phyloP scores from a whole-genome alignment of 2,329 filamentous ascomycete species.

The Epichloe elymi region DNA sequence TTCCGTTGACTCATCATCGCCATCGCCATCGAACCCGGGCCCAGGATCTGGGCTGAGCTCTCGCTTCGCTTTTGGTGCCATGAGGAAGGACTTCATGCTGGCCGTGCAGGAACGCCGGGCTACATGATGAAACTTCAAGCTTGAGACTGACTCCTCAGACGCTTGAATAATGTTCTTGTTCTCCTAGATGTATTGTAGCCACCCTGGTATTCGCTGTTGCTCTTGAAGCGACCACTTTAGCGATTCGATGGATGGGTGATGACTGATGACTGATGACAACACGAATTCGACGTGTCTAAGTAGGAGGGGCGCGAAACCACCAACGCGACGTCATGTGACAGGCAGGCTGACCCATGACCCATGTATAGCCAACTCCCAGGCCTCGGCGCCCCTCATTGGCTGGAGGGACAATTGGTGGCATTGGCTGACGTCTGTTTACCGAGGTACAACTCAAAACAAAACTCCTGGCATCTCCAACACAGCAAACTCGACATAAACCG shows the following conservation, averaged over 20 bases:
- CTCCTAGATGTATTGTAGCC: neutral
- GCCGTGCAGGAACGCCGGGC: neutral
- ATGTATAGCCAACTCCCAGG: neutral
- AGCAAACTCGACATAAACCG: neutral
- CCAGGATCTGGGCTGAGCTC: slow-evolving; percentile 21
- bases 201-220: neutral
- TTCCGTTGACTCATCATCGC: slow-evolving; percentile 58
- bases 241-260: neutral
- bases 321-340: slow-evolving; percentile 5
- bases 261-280: too few species aligned
- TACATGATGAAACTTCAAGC: neutral
- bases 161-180: neutral
- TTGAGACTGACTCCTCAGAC: too few species aligned
- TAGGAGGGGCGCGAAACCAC: neutral
- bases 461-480: slow-evolving; percentile 1
- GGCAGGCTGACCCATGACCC: too few species aligned
- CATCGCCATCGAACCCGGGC: slow-evolving; percentile 11
- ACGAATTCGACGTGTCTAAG: neutral
- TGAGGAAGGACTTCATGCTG: slow-evolving; percentile 45
- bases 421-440: neutral
- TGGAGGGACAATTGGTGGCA: too few species aligned
- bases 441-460: slow-evolving; percentile 13
- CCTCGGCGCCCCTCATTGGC: neutral
- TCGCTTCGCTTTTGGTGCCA: slow-evolving; percentile 32
- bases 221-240: neutral